Conservation (phyloP, 352 stramenopile species). For the Blastocystis hominis region DNA sequence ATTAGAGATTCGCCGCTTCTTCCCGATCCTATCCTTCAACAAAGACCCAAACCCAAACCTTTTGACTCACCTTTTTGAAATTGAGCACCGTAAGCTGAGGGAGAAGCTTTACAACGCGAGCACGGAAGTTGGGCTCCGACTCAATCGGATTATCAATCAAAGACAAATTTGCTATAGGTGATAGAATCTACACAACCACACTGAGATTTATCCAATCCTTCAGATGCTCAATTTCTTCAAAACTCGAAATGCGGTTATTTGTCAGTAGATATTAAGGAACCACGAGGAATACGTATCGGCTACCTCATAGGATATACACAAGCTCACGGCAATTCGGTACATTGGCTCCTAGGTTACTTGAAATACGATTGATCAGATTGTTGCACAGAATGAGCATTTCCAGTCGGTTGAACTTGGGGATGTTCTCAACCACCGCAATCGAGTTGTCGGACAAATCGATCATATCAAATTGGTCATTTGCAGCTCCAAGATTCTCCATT, state of each 20-base stretch:
- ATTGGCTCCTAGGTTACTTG: not conserved
- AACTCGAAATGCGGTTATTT: slow-evolving; percentile 53
- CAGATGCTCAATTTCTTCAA: slow-evolving; percentile 40
- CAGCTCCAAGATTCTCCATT: slow-evolving; percentile 56
- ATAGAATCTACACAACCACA: not conserved
- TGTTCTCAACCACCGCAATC: slow-evolving; percentile 40
- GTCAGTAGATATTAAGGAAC: slow-evolving; percentile 41
- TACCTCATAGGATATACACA: slow-evolving; percentile 29
- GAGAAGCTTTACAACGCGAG: slow-evolving; percentile 43
- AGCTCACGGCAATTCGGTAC: slow-evolving; percentile 9
- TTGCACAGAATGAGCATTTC: slow-evolving; percentile 46
- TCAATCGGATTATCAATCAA: slow-evolving; percentile 53
- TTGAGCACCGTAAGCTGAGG: slow-evolving; percentile 40
- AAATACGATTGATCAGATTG: slow-evolving; percentile 22
- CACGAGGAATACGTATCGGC: not conserved
- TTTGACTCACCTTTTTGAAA: slow-evolving; percentile 45
- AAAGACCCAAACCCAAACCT: not conserved
- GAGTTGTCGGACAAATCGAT: slow-evolving; percentile 58
- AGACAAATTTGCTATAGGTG: slow-evolving; percentile 19
- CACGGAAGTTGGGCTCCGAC: slow-evolving; percentile 15
- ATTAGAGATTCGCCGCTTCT: not conserved
- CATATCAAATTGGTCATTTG: slow-evolving; percentile 47
- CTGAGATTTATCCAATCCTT: slow-evolving; percentile 45
- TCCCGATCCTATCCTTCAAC: slow-evolving; percentile 22
- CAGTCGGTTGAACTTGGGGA: slow-evolving; percentile 52